Evolutionary conservation across 257 asterid species (phyloP).

Genomic region (Przewalskia tangutica): DNA sequence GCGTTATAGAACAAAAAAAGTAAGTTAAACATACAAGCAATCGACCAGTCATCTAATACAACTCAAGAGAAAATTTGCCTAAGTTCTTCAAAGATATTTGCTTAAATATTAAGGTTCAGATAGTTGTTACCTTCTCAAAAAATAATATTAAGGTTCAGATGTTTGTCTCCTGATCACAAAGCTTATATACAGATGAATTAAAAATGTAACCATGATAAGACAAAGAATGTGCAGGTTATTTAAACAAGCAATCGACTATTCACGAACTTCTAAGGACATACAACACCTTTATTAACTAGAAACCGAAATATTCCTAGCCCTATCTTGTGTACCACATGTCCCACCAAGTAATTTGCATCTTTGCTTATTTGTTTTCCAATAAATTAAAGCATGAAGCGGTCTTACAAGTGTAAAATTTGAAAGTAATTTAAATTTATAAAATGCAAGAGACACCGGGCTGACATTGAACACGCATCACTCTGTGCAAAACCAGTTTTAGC

Average conservation of each 20-base stretch:
- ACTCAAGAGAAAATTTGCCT: neutral
- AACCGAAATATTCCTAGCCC: neutral
- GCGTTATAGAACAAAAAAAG: neutral
- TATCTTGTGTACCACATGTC: neutral
- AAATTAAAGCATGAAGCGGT: neutral
- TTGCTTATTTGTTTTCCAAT: neutral
- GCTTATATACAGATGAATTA: neutral
- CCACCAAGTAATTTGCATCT: neutral
- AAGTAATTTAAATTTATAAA: neutral
- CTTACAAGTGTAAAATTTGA: neutral
- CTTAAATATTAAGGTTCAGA: neutral
- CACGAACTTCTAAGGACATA: neutral
- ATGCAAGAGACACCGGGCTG: neutral
- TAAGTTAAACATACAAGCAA: neutral
- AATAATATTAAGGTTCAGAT: neutral
- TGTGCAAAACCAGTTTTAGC: neutral
- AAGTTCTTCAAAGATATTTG: neutral
- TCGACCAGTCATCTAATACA: neutral
- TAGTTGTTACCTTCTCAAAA: neutral
- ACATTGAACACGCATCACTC: neutral
- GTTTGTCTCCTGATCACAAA: neutral
- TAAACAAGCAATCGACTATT: neutral
- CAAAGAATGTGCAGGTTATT: neutral
- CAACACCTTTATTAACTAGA: neutral
- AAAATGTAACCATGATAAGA: neutral